phyloP scores from a whole-genome alignment of 2,329 filamentous ascomycete species.

The Alternaria angustiovoidea region DNA sequence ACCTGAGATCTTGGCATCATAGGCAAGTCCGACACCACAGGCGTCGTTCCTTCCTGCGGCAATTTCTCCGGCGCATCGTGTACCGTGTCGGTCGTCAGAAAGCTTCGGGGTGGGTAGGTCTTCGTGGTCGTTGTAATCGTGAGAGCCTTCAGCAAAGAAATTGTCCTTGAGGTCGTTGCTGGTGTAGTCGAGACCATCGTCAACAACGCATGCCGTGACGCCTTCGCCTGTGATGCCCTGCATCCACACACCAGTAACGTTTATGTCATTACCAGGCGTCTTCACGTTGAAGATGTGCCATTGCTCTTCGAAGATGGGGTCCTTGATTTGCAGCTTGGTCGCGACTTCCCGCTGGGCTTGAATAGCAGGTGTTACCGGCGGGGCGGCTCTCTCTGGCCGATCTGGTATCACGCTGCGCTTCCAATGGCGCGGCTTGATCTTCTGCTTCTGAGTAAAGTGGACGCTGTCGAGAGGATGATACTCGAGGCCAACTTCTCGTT shows the following conservation, averaged over 20 bases:
- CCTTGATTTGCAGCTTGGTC: conserved; percentile 74
- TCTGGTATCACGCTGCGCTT: conserved; percentile 61
- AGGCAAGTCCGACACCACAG: conserved; percentile 95
- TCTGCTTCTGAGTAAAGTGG: conserved; percentile 81
- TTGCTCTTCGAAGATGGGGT: conserved; percentile 92
- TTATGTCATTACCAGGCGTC: conserved; percentile 87
- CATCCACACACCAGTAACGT: conserved; percentile 93
- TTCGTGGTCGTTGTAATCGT: conserved; percentile 90
- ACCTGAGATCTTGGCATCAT: conserved; percentile 87
- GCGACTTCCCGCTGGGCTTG: conserved; percentile 53
- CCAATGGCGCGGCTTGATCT: conserved; percentile 66
- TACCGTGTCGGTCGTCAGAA: conserved; percentile 87
- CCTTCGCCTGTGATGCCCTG: conserved; percentile 90
- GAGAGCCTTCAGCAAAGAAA: conserved; percentile 91
- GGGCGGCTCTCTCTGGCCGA: conserved; percentile 24
- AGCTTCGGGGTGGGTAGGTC: conserved; percentile 83
- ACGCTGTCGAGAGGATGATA: conserved; percentile 74
- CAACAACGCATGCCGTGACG: conserved; percentile 89
- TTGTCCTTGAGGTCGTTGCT: conserved; percentile 92
- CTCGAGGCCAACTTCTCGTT: conserved; percentile 60
- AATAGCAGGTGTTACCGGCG: conserved; percentile 57
- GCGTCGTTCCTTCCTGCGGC: conserved; percentile 90
- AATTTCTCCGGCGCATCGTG: conserved; percentile 92
- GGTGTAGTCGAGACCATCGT: conserved; percentile 95
- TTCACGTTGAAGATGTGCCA: conserved; percentile 93